These are phyloP conservation scores for Pneumocystis jirovecii DNA, from an alignment of 1,139 yeast species.

Conservation along the genomic window DNA sequence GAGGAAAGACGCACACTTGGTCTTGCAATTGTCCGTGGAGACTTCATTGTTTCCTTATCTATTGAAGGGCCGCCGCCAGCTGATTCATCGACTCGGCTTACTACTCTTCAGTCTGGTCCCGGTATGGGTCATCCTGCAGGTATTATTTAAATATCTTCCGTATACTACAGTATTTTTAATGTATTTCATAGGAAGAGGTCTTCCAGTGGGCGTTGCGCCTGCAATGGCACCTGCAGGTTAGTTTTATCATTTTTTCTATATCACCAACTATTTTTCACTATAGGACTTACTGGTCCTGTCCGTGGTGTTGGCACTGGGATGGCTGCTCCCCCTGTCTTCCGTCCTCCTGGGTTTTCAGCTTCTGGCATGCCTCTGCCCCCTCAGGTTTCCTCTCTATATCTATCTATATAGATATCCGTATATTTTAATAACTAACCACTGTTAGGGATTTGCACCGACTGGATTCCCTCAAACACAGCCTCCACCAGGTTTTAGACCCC, in stretches of 20 bases:
- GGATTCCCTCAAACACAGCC: background rate
- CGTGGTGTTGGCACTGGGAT: slow-evolving; percentile 8
- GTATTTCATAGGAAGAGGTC: background rate
- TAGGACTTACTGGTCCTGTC: slow-evolving; percentile 9
- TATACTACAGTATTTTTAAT: background rate
- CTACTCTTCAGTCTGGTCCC: slow-evolving; percentile 30
- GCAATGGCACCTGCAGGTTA: background rate
- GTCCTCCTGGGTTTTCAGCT: slow-evolving; percentile 15
- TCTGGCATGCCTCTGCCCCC: background rate
- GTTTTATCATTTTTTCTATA: background rate
- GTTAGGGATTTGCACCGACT: slow-evolving; percentile 1
- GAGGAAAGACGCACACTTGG: slow-evolving; percentile 68
- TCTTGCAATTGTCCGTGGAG: slow-evolving; percentile 73
- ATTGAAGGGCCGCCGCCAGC: slow-evolving; percentile 66
- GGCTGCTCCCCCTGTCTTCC: slow-evolving; percentile 19
- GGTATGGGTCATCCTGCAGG: slow-evolving; percentile 34
- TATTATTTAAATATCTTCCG: background rate
- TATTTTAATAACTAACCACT: background rate
- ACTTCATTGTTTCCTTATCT: slow-evolving; percentile 66
- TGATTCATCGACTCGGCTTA: slow-evolving; percentile 31
- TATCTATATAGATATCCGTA: background rate
- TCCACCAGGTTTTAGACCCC: slow-evolving; percentile 2
- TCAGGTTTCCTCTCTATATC: background rate
- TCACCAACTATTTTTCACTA: background rate
- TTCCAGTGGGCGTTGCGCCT: background rate